These are phyloP conservation scores for Juglanconis oblonga DNA, from an alignment of 2,329 filamentous ascomycete species.

Conservation along the genomic window DNA sequence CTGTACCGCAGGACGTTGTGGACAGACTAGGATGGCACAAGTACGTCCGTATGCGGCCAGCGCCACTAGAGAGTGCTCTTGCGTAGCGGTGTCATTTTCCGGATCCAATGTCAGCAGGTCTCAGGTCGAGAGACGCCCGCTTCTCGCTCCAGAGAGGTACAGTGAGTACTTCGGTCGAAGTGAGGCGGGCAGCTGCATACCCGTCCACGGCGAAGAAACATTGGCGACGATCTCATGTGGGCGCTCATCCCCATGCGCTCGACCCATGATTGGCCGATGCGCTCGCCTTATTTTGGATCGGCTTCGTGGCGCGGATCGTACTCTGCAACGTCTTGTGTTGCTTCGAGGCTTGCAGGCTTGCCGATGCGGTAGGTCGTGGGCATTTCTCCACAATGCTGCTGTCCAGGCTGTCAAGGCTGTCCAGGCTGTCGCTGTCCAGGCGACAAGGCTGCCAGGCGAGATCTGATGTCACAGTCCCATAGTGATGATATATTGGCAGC, in stretches of 20 bases:
- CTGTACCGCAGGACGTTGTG: not conserved
- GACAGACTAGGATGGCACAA: not conserved
- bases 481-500: not conserved
- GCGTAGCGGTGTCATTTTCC: constrained; percentile 15
- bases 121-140: constrained; percentile 18
- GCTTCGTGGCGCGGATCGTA: constrained; percentile 14
- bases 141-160: not conserved
- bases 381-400: not conserved
- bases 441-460: no score
- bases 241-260: not conserved
- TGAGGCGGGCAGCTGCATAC: constrained; percentile 15
- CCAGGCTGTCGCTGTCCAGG: no score
- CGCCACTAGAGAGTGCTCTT: not conserved
- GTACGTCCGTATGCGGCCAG: not conserved
- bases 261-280: constrained; percentile 13
- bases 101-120: constrained; percentile 2
- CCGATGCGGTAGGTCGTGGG: not conserved
- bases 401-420: no score
- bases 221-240: constrained; percentile 15
- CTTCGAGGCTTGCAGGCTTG: not conserved
- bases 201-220: constrained; percentile 3
- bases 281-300: constrained; percentile 17
- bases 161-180: constrained; percentile 1
- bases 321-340: not conserved
- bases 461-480: not conserved